Base-by-base conservation (phyloP, 2,329 filamentous ascomycete genomes). In the Venturia carpophila region DNA sequence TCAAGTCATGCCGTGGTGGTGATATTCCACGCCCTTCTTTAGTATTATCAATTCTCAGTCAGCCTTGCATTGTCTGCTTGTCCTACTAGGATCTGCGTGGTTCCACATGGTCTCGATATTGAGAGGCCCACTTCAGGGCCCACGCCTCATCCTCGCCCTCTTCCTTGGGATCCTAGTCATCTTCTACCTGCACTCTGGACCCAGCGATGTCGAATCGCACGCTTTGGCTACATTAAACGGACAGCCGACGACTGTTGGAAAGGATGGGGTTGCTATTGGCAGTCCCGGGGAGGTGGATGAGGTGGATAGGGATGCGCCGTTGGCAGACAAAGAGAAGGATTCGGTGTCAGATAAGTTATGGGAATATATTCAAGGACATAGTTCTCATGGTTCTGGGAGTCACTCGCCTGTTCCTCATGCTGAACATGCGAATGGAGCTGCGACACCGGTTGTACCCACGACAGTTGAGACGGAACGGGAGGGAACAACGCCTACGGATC, bases 311-410 rank as follows among this genome's bases (percentile, higher is more conserved):
- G 45, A 43, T 30, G 30, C 5, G 10, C 52, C 52, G 2, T 58
- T 37, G 5, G 52, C 30, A 19, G 52, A 58, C 7, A 37, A n/a
- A n/a, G 58, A 65, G 56, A 49, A 65, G 21, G 64, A 60, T 21
- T 34, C 42, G 17, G 24, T 66, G 43, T 63, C 60, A 2, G 64
- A 66, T 34, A 63, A 56, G 34, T 58, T 66, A 10, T 58, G 65
- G 41, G 45, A 66, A 5, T 66, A 66, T 34, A 10, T 66, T 19
- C 63, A 65, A 45, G 64, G 64, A 5, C 64, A 65, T 55, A 60
- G 42, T 39, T 64, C 63, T 42, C 63, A 64, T 19, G 63, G 47
- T 10, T 13, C 30, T 17, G 52, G 58, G 34, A 55, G 27, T 7
- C 63, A 64, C n/a, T 60, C 64, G 27, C 52, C 58, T 30, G 41